phyloP scores from a whole-genome alignment of 495 filamentous ascomycete species.

The Cudoniella acicularis region DNA sequence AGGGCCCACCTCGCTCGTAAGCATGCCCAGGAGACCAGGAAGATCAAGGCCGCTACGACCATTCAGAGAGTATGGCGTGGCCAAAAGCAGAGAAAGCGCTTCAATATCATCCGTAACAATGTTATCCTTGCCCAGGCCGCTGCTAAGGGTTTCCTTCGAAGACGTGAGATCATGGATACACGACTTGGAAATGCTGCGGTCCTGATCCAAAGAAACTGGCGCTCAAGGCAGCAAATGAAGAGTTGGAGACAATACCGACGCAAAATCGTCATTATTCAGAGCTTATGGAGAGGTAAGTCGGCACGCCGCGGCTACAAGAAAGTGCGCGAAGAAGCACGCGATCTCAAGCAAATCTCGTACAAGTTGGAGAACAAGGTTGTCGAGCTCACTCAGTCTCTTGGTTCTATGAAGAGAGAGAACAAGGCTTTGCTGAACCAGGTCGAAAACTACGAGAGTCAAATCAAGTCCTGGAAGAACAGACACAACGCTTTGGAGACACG shows the following conservation, averaged over 20 bases:
- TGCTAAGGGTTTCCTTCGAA: slow-evolving; percentile 85
- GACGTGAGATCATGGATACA: slow-evolving; percentile 87
- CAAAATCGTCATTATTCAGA: slow-evolving; percentile 88
- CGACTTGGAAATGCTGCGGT: slow-evolving; percentile 89
- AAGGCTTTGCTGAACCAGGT: slow-evolving; percentile 83
- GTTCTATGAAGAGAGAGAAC: slow-evolving; percentile 89
- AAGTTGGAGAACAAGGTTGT: slow-evolving; percentile 99
- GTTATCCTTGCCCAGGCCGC: slow-evolving; percentile 82
- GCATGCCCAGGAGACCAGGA: slow-evolving; percentile 74
- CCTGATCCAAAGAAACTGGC: slow-evolving; percentile 87
- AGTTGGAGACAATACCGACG: slow-evolving; percentile 84
- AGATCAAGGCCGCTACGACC: slow-evolving; percentile 80
- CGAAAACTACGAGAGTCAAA: slow-evolving; percentile 92
- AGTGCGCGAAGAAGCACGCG: slow-evolving; percentile 89
- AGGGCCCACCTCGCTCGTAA: slow-evolving; percentile 74
- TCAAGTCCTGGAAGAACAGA: slow-evolving; percentile 89
- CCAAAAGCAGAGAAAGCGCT: slow-evolving; percentile 76
- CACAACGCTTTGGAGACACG: slow-evolving; percentile 89
- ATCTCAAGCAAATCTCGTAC: slow-evolving; percentile 98
- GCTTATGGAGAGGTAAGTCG: slow-evolving; percentile 82
- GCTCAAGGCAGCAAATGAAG: slow-evolving; percentile 71
- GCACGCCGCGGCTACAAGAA: slow-evolving; percentile 84
- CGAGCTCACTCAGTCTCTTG: slow-evolving; percentile 90
- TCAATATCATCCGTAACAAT: slow-evolving; percentile 70
- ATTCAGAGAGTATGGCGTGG: slow-evolving; percentile 96